Percentiles rank a stretch among this genome's conserved stretches.
Evolutionary conservation across 2,329 filamentous ascomycete species (phyloP).

Genomic region (Diaporthe nobilis): DNA sequence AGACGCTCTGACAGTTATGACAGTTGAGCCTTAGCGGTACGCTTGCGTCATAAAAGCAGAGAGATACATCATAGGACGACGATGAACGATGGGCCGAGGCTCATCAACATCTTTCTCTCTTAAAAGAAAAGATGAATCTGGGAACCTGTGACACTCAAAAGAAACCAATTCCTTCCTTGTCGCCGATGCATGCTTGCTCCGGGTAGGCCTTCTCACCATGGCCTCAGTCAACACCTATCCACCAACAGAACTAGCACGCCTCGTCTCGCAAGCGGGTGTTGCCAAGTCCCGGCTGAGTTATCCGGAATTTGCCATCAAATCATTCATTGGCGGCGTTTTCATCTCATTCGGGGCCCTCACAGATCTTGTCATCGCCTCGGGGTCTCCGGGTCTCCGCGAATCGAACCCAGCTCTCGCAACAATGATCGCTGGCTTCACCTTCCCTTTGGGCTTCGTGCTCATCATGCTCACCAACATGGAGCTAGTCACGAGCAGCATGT

Average conservation of each 20-base stretch:
- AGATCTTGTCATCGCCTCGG: background rate
- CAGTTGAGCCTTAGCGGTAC: background rate
- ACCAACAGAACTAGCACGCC: background rate
- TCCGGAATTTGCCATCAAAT: background rate
- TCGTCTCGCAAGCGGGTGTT: background rate
- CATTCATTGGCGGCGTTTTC: constrained; percentile 9
- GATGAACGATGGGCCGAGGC: background rate
- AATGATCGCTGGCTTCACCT: constrained; percentile 60
- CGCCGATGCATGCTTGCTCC: background rate
- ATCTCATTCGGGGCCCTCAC: background rate
- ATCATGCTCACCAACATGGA: constrained; percentile 64
- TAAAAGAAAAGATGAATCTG: background rate
- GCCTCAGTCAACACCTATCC: constrained; percentile 8
- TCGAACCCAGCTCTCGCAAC: constrained; percentile 58
- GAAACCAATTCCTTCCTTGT: accelerated
- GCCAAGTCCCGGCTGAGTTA: background rate
- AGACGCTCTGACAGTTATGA: background rate
- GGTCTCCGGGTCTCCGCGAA: background rate
- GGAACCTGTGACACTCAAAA: background rate
- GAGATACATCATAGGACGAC: constrained; percentile 3
- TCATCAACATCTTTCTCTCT: background rate
- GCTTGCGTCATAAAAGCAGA: background rate
- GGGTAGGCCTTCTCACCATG: background rate
- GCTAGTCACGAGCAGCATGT: constrained; percentile 63
- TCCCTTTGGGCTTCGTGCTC: constrained; percentile 64